phyloP scores from a whole-genome alignment of 1,284 basidiomycete species.

The Cryptococcus floricola region DNA sequence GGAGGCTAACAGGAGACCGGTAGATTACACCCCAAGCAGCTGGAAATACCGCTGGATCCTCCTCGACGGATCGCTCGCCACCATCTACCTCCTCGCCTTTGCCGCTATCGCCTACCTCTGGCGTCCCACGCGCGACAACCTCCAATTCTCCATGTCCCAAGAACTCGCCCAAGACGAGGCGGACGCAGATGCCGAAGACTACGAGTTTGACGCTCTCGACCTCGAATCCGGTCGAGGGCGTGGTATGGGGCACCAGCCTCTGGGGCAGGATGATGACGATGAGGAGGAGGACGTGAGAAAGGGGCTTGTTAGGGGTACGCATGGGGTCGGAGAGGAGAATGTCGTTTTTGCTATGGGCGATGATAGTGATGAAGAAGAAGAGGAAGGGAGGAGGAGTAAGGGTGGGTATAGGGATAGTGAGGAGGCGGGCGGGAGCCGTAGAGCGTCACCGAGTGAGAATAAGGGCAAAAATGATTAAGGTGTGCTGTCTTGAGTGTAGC shows the following conservation, averaged over 20 bases:
- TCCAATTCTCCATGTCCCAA: conserved; percentile 62
- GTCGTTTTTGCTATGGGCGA: conserved; percentile 81
- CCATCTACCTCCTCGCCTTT: conserved; percentile 80
- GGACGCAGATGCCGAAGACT: conserved; percentile 88
- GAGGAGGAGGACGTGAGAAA: conserved; percentile 50
- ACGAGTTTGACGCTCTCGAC: conserved; percentile 74
- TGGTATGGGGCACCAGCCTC: conserved; percentile 19
- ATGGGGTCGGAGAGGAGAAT: conserved; percentile 60
- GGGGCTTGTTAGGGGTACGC: conserved; percentile 18
- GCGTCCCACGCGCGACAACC: conserved; percentile 88
- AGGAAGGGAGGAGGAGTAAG: conserved; percentile 10
- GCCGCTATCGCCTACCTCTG: conserved; percentile 81
- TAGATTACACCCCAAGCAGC: conserved; percentile 88
- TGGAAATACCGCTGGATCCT: conserved; percentile 95
- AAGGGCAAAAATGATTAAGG: conserved; percentile 6
- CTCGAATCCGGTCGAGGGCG: conserved; percentile 43
- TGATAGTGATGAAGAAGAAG: conserved; percentile 64
- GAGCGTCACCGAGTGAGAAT: neutral
- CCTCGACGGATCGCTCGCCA: conserved; percentile 88
- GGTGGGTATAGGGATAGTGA: conserved; percentile 19
- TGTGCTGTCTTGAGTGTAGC: neutral
- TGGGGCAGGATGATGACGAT: conserved; percentile 56
- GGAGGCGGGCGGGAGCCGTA: conserved; percentile 23
- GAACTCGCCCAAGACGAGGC: conserved; percentile 68
- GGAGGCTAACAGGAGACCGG: neutral